These are phyloP conservation scores for Pythium phragmiticola DNA, from an alignment of 352 stramenopile genomes.

Conservation along the genomic window DNA sequence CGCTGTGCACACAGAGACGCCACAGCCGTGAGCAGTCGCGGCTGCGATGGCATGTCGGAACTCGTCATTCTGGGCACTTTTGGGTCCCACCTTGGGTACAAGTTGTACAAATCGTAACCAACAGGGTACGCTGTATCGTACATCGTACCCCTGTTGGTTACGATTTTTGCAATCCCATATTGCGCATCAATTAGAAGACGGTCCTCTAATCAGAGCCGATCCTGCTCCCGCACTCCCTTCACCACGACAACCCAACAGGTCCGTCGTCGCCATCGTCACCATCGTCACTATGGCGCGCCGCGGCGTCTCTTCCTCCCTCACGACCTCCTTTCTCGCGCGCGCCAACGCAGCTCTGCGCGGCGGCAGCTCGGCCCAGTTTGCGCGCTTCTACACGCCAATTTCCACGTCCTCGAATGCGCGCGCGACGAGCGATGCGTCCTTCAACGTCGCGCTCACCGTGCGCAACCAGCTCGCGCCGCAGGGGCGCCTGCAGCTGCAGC, in stretches of 20 bases:
- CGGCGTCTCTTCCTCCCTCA: neutral
- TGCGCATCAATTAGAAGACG: neutral
- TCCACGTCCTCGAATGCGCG: constrained; percentile 12
- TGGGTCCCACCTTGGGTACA: no score
- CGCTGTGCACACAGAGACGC: neutral
- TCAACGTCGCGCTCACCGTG: constrained; percentile 34
- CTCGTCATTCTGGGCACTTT: no score
- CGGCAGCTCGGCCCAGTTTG: neutral
- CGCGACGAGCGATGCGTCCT: constrained; percentile 12
- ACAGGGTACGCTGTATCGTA: no score
- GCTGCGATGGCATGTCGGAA: no score
- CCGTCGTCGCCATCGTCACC: neutral
- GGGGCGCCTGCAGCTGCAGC: constrained; percentile 51
- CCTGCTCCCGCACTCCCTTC: constrained; percentile 1
- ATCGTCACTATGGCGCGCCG: constrained; percentile 3
- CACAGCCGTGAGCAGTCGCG: constrained; percentile 2
- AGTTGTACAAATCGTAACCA: no score
- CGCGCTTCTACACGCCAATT: constrained; percentile 15
- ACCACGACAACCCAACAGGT: neutral
- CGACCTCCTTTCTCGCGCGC: constrained; percentile 5
- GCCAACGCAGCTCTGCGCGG: neutral
- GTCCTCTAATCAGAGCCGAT: constrained; percentile 22
- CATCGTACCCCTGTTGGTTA: no score
- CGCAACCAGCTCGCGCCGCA: constrained; percentile 38
- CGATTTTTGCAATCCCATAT: no score